These are phyloP conservation scores for Tylopilus subfusipes DNA, from an alignment of 768 basidiomycete species.

Conservation along the genomic window DNA sequence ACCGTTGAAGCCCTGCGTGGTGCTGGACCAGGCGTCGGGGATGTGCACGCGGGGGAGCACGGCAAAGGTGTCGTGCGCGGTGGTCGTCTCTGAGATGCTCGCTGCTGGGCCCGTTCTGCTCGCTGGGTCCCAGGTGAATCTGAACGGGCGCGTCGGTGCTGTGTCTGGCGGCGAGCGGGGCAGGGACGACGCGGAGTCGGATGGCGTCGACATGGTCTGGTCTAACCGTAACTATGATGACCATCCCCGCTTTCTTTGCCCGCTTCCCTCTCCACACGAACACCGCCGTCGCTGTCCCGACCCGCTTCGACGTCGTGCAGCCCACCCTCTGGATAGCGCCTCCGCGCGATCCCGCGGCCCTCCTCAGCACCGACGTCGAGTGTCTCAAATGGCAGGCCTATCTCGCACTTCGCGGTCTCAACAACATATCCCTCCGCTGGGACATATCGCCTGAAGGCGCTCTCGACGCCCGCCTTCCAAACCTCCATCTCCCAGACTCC, in stretches of 20 bases:
- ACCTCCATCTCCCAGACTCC: conserved; percentile 57
- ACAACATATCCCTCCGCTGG: conserved; percentile 53
- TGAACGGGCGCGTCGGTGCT: conserved; percentile 52
- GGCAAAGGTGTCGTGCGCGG: conserved; percentile 54
- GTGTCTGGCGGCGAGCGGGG: conserved; percentile 39
- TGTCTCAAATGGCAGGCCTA: conserved; percentile 92
- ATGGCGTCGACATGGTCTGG: conserved; percentile 43
- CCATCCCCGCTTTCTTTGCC: conserved; percentile 46
- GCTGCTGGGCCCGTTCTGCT: conserved; percentile 61
- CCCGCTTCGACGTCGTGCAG: conserved; percentile 26
- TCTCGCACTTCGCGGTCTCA: conserved; percentile 54
- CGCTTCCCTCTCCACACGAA: conserved; percentile 58
- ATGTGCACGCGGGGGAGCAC: conserved; percentile 40
- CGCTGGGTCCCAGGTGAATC: conserved; percentile 73
- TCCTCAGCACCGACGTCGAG: conserved; percentile 74
- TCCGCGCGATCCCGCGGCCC: conserved; percentile 32
- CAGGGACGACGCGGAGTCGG: conserved; percentile 58
- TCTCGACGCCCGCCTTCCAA: conserved; percentile 64
- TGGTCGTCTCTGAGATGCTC: conserved; percentile 73
- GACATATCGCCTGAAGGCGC: conserved; percentile 70
- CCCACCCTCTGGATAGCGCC: conserved; percentile 67
- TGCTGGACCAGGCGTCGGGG: conserved; percentile 69
- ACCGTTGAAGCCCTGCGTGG: conserved; percentile 89
- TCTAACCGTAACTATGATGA: conserved; percentile 29
- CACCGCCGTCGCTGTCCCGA: conserved; percentile 36